These are phyloP conservation scores for Tetraselmis chui DNA, from an alignment of 139 green algal genomes.

Conservation along the genomic window DNA sequence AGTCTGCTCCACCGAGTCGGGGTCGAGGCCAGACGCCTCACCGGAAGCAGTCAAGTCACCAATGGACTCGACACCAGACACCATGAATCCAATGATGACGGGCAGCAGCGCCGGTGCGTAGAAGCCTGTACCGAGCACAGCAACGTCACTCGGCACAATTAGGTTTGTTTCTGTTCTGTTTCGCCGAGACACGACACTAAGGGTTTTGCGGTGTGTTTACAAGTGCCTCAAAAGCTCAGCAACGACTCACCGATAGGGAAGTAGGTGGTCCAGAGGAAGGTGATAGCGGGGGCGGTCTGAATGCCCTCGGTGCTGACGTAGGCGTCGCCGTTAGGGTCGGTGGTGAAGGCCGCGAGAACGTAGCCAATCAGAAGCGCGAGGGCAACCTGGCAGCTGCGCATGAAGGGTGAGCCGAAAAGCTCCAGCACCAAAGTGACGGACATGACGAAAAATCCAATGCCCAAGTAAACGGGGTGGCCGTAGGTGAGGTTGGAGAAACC, in stretches of 20 bases:
- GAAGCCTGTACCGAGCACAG: no score
- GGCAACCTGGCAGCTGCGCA: slow-evolving; percentile 13
- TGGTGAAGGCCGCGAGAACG: slow-evolving; percentile 1
- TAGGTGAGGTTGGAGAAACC: not conserved
- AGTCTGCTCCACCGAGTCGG: not conserved
- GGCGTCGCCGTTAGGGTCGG: not conserved
- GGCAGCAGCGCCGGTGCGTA: not conserved
- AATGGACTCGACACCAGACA: not conserved
- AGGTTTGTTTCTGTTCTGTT: no score
- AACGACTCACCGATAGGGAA: slow-evolving; percentile 1
- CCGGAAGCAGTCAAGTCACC: not conserved
- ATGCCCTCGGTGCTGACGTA: slow-evolving; percentile 1
- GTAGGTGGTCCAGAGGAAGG: slow-evolving; percentile 1
- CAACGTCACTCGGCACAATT: no score
- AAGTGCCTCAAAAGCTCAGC: not conserved
- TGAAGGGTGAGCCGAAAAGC: slow-evolving; percentile 19
- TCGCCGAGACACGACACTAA: no score
- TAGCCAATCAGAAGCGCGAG: slow-evolving; percentile 13
- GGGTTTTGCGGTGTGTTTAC: no score
- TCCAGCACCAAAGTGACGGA: slow-evolving; percentile 11
- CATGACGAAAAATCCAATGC: slow-evolving; percentile 10
- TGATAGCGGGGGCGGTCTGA: not conserved
- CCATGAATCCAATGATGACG: not conserved
- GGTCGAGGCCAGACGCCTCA: not conserved
- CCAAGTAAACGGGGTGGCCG: slow-evolving; percentile 4